Evolutionary conservation across 1,139 yeast genomes (phyloP), one percentile per base, ranked within the genome.

Genomic region (Yamadazyma buinensis): DNA sequence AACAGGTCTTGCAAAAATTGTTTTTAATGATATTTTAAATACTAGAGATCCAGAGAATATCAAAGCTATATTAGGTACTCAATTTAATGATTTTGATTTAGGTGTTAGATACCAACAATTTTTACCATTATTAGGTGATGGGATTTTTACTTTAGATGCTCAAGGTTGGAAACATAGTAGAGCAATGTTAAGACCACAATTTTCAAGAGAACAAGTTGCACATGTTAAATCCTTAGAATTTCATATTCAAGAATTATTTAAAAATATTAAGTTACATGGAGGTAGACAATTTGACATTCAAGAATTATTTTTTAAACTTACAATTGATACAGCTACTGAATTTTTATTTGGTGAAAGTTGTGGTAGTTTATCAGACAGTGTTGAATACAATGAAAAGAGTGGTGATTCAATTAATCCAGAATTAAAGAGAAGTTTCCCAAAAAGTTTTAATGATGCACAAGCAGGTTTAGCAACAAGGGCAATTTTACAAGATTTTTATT

Each of bases 241-340:
- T 11, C 77, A 73, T 40, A 44, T 71, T 10, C 66, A 63, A 43
- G 48, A 46, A 3, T 51, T 74, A 25, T 52, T 63, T 30, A 49
- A 51, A 22, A 64, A 59, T 28, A 42, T 72, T 23, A 42, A 46
- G 23, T 47, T 46, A 26, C 27, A 43, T 31, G 39, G 51, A 7
- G 67, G 66, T 19, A 42, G 52, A 15, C 47, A 46, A 28, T 56
- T 72, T 39, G 77, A 76, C 39, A 49, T 73, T 19, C 78, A 73
- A 47, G 61, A 56, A 20, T 55, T 69, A 34, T 72, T 72, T 48
- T 74, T 65, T 52, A 53, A 54, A 37, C 56, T 75, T 32, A 75
- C 81, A 4, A 59, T 75, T 36, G 82, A 76, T 48, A 63, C 77
- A n/a, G 72, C 80, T 7, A 70, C 79, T 7, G 80, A 75, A 50